phyloP scores from a whole-genome alignment of 2,329 filamentous ascomycete genomes.

The Zymoseptoria tritici region DNA sequence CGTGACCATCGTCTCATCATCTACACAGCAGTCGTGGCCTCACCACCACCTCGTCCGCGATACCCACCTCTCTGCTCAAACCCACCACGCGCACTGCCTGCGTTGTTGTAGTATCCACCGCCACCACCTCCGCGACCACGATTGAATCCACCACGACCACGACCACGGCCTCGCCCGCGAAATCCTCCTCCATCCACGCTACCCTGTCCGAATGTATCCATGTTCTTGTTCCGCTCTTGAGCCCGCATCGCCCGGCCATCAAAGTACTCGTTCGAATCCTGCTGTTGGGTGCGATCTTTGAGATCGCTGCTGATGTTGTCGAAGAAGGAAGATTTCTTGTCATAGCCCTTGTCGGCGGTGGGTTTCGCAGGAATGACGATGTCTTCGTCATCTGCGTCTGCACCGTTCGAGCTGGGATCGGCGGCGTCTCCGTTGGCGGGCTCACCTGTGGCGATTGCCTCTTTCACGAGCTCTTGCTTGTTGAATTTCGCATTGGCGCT shows the following conservation, averaged over 20 bases:
- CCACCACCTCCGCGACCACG: slow-evolving; percentile 33
- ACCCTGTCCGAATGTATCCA: slow-evolving; percentile 95
- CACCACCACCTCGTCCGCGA: slow-evolving; percentile 15
- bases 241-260: slow-evolving; percentile 81
- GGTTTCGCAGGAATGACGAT: slow-evolving; percentile 38
- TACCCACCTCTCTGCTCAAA: slow-evolving; percentile 10
- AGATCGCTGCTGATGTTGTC: slow-evolving; percentile 96
- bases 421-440: slow-evolving; percentile 44
- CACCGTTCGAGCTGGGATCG: slow-evolving; percentile 25
- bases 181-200: slow-evolving; percentile 71
- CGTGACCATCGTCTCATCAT: not conserved
- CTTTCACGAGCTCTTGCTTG: slow-evolving; percentile 79
- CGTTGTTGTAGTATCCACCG: slow-evolving; percentile 3
- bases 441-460: slow-evolving; percentile 72
- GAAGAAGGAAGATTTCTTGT: slow-evolving; percentile 87
- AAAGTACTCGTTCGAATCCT: slow-evolving; percentile 49
- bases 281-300: slow-evolving; percentile 64
- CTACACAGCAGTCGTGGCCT: slow-evolving; percentile 1
- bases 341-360: slow-evolving; percentile 55
- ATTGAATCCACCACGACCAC: slow-evolving; percentile 63
- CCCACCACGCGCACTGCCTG: slow-evolving; percentile 8
- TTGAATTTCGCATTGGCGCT: slow-evolving; percentile 82
- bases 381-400: slow-evolving; percentile 30
- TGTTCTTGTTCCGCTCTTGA: slow-evolving; percentile 90
- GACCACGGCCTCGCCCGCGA: slow-evolving; percentile 68